Percentiles rank a stretch among this genome's conserved stretches.
Evolutionary conservation across 2,329 filamentous ascomycete species (phyloP).

Genomic region (Neonectria neomacrospora): DNA sequence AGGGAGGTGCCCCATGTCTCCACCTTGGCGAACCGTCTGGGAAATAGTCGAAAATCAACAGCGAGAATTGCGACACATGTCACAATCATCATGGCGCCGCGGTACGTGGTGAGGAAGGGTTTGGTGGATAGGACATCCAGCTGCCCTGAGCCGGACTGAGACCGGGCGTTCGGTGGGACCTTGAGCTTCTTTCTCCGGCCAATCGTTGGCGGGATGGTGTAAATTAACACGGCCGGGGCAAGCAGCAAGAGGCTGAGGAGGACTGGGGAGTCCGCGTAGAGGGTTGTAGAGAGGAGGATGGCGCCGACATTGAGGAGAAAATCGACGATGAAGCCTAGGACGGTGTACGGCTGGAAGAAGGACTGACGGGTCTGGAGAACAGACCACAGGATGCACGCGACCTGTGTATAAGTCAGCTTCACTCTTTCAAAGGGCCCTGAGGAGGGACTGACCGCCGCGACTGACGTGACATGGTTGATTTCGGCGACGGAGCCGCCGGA

Average conservation of each 20-base stretch:
- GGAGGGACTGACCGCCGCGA: conserved; percentile 75
- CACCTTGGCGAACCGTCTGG: conserved; percentile 94
- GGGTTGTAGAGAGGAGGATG: conserved; percentile 84
- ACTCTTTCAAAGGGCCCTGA: neutral
- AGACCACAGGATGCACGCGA: conserved; percentile 87
- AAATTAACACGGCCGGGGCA: conserved; percentile 74
- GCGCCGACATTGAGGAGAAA: conserved; percentile 87
- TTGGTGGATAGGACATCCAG: conserved; percentile 75
- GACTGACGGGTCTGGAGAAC: conserved; percentile 84
- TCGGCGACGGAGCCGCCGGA: conserved; percentile 85
- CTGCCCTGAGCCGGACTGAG: conserved; percentile 45
- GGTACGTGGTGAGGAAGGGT: conserved; percentile 92
- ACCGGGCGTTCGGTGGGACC: conserved; percentile 57
- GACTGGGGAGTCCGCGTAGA: conserved; percentile 81
- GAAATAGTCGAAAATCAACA: conserved; percentile 94
- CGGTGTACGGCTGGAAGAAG: conserved; percentile 82
- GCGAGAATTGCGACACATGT: conserved; percentile 95
- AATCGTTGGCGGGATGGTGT: conserved; percentile 58
- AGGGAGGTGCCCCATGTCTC: conserved; percentile 99
- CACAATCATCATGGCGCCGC: conserved; percentile 89
- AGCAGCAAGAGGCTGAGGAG: conserved; percentile 80
- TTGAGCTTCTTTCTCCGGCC: conserved; percentile 58
- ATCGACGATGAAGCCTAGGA: conserved; percentile 77
- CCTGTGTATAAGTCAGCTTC: conserved; percentile 59
- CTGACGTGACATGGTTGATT: conserved; percentile 86